Evolutionary conservation across 2,329 filamentous ascomycete genomes (phyloP), one percentile per base, ranked within the genome.

Genomic region (Hypoxylon sp.): DNA sequence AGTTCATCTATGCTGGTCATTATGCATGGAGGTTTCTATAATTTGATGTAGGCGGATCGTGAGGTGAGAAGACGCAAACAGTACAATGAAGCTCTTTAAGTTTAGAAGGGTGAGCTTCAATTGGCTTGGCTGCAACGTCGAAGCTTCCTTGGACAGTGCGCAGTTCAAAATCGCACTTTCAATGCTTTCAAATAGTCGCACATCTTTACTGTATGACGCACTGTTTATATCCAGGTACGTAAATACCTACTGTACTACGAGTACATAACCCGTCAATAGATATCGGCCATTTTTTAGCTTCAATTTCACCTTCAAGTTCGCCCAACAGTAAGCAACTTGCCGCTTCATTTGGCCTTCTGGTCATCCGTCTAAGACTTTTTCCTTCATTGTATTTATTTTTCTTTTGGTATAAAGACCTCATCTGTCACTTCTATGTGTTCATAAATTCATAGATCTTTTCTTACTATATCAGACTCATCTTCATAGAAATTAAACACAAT

Each of bases 1-100:
- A 89, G 80, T 19, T 89, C 87, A 71, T 89, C 87, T 64, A 89
- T 84, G 73, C 84, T 88, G 3, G 86, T 82, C 86, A 88, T 89
- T 48, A 51, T 70, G 67, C 26, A 44, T 29, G 3, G 10, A 13
- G 13, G 13, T 47, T 24, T 29, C 33, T 61, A 51, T 19, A 24
- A 19, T 17, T 29, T 59, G 37, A 42, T 13, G 39, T 19, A 46
- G 22, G 26, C 19, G 50, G 55, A 33, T 59, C 22, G 57, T 35
- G 44, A 57, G 44, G 24, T 39, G 19, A 22, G 17, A 19, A 35
- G 17, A 22, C 3, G 24, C 4, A 33, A 37, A 35, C 26, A 22
- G 13, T n/a, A 22, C 19, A 22, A 22, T 22, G 19, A 3, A 31
- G 24, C 11, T 19, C 10, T 35, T 11, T 11, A 19, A 57, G n/a